phyloP scores from a whole-genome alignment of 2,329 filamentous ascomycete species.

The Pseudogymnoascus sp. region DNA sequence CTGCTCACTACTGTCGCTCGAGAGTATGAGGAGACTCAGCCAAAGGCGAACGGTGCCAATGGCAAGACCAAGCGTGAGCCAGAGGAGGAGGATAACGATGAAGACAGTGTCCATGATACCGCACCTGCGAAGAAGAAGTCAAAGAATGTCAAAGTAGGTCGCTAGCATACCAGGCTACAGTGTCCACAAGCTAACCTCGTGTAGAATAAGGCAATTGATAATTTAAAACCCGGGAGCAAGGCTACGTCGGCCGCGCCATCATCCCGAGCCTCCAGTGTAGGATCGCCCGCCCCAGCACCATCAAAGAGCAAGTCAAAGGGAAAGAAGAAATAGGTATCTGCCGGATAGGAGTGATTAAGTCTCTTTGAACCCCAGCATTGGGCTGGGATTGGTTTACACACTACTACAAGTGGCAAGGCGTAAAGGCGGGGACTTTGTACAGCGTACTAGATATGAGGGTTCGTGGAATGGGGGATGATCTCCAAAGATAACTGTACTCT shows the following conservation, averaged over 20 bases:
- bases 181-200: neutral
- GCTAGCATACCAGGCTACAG: neutral
- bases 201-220: constrained; percentile 90
- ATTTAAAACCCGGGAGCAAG: constrained; percentile 71
- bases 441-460: neutral
- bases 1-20: constrained; percentile 88
- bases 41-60: constrained; percentile 48
- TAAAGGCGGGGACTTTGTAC: constrained; percentile 2
- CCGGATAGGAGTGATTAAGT: neutral
- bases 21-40: constrained; percentile 66
- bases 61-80: constrained; percentile 65
- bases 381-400: neutral
- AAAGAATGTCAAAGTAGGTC: constrained; percentile 76
- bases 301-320: constrained; percentile 3
- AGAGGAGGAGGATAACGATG: constrained; percentile 77
- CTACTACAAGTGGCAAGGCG: neutral
- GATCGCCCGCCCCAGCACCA: constrained; percentile 57
- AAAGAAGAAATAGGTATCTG: neutral
- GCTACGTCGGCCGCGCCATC: constrained; percentile 69
- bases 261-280: constrained; percentile 72
- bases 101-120: constrained; percentile 70
- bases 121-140: constrained; percentile 91
- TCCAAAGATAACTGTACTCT: neutral
- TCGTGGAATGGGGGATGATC: neutral
- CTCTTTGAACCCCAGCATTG: neutral